Conservation (phyloP, 2,329 filamentous ascomycete species). For the Aspergillus ruber region DNA sequence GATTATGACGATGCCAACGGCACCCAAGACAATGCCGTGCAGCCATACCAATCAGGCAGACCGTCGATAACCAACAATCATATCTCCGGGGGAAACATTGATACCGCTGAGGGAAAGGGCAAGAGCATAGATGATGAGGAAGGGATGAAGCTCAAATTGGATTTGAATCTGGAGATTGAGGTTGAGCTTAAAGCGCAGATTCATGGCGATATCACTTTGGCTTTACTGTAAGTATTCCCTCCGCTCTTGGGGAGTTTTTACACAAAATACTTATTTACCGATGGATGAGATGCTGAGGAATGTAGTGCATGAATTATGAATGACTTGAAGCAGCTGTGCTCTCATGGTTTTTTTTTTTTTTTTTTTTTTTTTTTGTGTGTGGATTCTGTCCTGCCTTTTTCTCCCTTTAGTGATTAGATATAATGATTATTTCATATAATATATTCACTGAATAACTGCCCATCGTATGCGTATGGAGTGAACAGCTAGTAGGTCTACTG, state of each 20-base stretch:
- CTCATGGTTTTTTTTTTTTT: too few relatives aligned
- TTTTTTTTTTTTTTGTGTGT: too few relatives aligned
- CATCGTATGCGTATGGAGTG: too few relatives aligned
- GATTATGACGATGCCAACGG: slow-evolving; percentile 14
- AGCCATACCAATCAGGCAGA: slow-evolving; percentile 16
- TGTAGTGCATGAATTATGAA: slow-evolving; percentile 9
- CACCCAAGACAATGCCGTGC: slow-evolving; percentile 15
- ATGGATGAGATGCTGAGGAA: slow-evolving; percentile 10
- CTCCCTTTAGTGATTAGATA: too few relatives aligned
- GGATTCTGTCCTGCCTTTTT: too few relatives aligned
- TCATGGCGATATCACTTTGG: slow-evolving; percentile 57
- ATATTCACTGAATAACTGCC: too few relatives aligned
- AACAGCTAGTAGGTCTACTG: too few relatives aligned
- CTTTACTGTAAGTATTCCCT: slow-evolving; percentile 35
- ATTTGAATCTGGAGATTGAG: slow-evolving; percentile 58
- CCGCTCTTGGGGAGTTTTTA: neutral
- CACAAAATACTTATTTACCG: slow-evolving; percentile 1
- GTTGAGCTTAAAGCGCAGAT: slow-evolving; percentile 60
- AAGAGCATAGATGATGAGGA: slow-evolving; percentile 28
- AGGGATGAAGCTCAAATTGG: slow-evolving; percentile 50
- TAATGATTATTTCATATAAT: too few relatives aligned
- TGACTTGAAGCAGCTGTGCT: too few relatives aligned
- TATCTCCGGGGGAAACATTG: slow-evolving; percentile 17
- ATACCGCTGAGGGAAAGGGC: slow-evolving; percentile 23
- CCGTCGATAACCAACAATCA: slow-evolving; percentile 15